Evolutionary conservation across 805 yeast species (phyloP), one percentile per base, ranked within the genome.

Genomic region (Ogataea populi-albae): DNA sequence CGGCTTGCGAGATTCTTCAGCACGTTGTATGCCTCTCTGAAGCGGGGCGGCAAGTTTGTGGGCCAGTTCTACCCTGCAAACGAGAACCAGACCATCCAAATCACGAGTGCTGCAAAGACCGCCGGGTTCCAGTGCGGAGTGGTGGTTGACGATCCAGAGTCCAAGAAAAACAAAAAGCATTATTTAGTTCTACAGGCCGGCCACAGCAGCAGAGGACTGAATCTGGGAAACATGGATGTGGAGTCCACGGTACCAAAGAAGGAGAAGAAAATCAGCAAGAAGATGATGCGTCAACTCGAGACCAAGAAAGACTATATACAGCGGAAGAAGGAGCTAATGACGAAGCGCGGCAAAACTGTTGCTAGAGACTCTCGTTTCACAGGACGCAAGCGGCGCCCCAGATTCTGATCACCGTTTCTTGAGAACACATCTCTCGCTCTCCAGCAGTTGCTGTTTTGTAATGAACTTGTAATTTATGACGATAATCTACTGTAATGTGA

Each of bases 51-150:
- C 5, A 93, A 93, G 62, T 95, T 91, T 47, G 96, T 86, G 18
- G 96, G 96, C 15, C 98, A 93, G 62, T 93, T 91, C 58, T 93
- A 93, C 62, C 98, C 98, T 8, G 78, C 79, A 59, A 85, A 88
- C 61, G 96, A 93, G 46, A 74, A 70, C 21, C 98, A 93, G 61
- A 79, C 81, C 7, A 83, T 86, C 41, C 72, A 77, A 31, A 86
- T 93, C 20, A 66, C 86, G 35, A 71, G 72, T 25, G 85, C 95
- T 17, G 98, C 98, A 7, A 91, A 88, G 61, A 80, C 84, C 5
- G 82, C 97, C 0, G 98, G 98, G 1, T 93, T 93, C 60, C 91
- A 87, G 38, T 97, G 98, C 55, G 98, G 98, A 45, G 69, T 91
- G 47, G 88, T 93, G 17, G 75, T 91, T 24, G 98, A 93, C 61